Evolutionary conservation across 176 grass and related monocot species (phyloP).

Genomic region (Aegilops sharonensis): DNA sequence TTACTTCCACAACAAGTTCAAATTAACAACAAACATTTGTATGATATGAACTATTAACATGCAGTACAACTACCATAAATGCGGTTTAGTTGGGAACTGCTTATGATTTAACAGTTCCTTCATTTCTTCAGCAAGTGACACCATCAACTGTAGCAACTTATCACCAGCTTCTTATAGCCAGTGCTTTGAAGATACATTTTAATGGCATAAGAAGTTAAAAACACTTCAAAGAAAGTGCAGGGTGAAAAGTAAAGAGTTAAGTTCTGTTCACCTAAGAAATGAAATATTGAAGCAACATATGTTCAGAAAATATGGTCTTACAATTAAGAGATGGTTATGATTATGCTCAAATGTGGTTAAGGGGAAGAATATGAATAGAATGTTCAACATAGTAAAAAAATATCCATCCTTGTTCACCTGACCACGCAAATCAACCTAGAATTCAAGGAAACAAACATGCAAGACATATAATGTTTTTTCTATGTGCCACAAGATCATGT

Average conservation of each 20-base stretch:
- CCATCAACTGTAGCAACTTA: background rate
- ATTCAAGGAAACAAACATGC: background rate
- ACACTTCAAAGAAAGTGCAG: background rate
- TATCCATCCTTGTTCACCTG: background rate
- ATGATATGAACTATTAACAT: background rate
- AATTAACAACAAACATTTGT: background rate
- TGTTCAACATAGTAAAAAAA: background rate
- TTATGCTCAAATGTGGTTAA: background rate
- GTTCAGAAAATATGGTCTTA: background rate
- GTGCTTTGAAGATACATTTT: background rate
- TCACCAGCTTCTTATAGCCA: background rate
- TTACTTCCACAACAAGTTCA: background rate
- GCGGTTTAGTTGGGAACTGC: background rate
- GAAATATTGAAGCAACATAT: background rate
- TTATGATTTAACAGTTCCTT: background rate
- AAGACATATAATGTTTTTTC: background rate
- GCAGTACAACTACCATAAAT: background rate
- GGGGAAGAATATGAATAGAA: background rate
- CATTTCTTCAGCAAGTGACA: slow-evolving; percentile 8
- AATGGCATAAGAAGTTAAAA: background rate
- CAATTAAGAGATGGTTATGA: background rate
- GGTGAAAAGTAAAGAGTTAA: background rate
- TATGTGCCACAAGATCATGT: background rate
- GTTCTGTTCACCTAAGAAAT: background rate
- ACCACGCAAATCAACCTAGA: background rate